Evolutionary conservation across 2,329 filamentous ascomycete genomes (phyloP), one percentile per base, ranked within the genome.

Genomic region (Tolypocladium tropicale): DNA sequence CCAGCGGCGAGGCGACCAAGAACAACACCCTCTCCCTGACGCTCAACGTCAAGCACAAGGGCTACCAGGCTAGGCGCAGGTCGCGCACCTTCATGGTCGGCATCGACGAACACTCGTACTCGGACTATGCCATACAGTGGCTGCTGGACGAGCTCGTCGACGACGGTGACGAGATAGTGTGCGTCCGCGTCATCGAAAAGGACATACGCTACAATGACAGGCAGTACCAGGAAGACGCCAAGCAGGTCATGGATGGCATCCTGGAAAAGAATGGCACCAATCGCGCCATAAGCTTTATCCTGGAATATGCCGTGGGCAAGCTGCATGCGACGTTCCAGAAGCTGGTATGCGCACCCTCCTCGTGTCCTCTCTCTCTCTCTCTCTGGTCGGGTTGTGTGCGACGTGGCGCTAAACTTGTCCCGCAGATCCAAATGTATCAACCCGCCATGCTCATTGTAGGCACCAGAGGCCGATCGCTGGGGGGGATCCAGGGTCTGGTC

Each of bases 121-220:
- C 90, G 7, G 89, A 95, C 60, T 94, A 93, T 71, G 92, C 92
- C 18, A 77, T 96, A 21, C 89, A 95, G 70, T 96, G 91, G 91
- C 79, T 96, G 53, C 82, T 96, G 41, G 90, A 95, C 64, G 90
- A 95, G 72, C 79, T 96, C 56, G 90, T 96, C 43, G 91, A 96
- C 64, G 92, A 96, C 65, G 91, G 92, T 21, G 92, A 96, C 67
- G 90, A 96, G 71, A 86, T 96, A 56, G 88, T 96, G 10, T 96
- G 92, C 71, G 81, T 96, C 52, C 82, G 90, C 54, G 92, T 95
- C 2, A 82, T 95, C 48, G 91, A 96, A 67, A 92, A 89, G 67
- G 89, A 93, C 60, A 81, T 85, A 53, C 88, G 86, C 54, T 77
- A 84, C 16, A 82, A 87, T 60, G 81, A 85, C 56, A 85, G 83